Evolutionary conservation across 805 yeast genomes (phyloP).

Genomic region (Alloascoidea hylecoeti): DNA sequence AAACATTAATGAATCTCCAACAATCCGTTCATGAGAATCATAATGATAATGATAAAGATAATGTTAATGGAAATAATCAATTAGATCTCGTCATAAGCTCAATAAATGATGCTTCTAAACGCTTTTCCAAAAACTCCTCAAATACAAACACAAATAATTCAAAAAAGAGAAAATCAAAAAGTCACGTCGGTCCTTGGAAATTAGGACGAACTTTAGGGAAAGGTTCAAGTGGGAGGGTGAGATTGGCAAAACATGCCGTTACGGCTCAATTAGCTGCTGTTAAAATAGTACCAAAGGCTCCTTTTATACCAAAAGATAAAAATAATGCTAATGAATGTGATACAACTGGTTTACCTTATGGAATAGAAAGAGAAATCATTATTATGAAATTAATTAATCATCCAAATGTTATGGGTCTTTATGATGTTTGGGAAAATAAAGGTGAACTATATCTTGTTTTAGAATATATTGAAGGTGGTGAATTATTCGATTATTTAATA

Average conservation of each 20-base stretch:
- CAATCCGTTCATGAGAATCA: slow-evolving; percentile 17
- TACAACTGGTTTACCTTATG: slow-evolving; percentile 71
- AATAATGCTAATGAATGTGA: slow-evolving; percentile 23
- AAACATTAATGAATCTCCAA: slow-evolving; percentile 2
- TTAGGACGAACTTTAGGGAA: slow-evolving; percentile 88
- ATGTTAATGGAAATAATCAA: slow-evolving; percentile 18
- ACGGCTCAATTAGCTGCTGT: slow-evolving; percentile 92
- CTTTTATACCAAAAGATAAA: slow-evolving; percentile 25
- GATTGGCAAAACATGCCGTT: slow-evolving; percentile 75
- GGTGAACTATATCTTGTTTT: slow-evolving; percentile 82
- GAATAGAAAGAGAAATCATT: slow-evolving; percentile 93
- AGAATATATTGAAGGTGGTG: slow-evolving; percentile 97
- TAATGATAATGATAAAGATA: slow-evolving; percentile 22
- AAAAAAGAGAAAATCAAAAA: slow-evolving; percentile 28
- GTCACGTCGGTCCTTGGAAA: slow-evolving; percentile 91
- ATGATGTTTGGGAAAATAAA: slow-evolving; percentile 97
- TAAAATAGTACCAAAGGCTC: slow-evolving; percentile 84
- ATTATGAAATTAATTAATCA: slow-evolving; percentile 93
- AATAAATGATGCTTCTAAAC: slow-evolving; percentile 22
- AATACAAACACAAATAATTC: slow-evolving; percentile 21
- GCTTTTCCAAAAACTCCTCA: slow-evolving; percentile 31
- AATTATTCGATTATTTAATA: slow-evolving; percentile 81
- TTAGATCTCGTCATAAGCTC: not conserved
- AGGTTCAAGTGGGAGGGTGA: slow-evolving; percentile 93
- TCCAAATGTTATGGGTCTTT: slow-evolving; percentile 83